Evolutionary conservation across 495 filamentous ascomycete species (phyloP).

Genomic region (Talaromyces trachyspermus): DNA sequence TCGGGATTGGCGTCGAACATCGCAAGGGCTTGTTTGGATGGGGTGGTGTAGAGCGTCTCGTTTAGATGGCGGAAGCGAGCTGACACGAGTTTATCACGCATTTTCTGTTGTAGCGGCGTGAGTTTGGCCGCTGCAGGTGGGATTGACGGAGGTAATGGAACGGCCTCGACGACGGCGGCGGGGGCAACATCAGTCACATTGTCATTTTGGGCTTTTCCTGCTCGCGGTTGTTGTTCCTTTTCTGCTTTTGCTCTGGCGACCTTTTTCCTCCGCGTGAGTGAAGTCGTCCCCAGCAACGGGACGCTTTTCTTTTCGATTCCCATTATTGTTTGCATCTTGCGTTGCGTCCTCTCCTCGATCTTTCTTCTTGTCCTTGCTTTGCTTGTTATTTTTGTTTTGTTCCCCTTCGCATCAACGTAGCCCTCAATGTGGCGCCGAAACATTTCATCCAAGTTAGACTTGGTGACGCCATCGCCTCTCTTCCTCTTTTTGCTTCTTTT

Average conservation of each 20-base stretch:
- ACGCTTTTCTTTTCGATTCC: too few relatives aligned
- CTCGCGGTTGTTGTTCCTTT: constrained; percentile 16
- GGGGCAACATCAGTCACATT: constrained; percentile 16
- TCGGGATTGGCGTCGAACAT: constrained; percentile 77
- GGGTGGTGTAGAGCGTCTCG: constrained; percentile 88
- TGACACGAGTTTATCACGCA: constrained; percentile 86
- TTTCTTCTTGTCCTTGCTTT: constrained; percentile 15
- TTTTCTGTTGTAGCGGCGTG: constrained; percentile 85
- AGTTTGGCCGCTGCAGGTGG: constrained; percentile 46
- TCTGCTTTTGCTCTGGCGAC: constrained; percentile 31
- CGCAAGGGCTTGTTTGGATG: constrained; percentile 67
- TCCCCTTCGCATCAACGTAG: constrained; percentile 12
- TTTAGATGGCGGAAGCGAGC: constrained; percentile 97
- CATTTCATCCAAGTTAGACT: constrained; percentile 64
- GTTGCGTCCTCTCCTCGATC: constrained; percentile 21
- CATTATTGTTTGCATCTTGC: constrained; percentile 24
- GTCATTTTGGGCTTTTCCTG: constrained; percentile 13
- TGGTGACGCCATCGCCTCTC: constrained; percentile 50
- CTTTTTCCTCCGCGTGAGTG: too few relatives aligned
- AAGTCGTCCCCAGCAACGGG: too few relatives aligned
- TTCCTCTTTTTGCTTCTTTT: constrained; percentile 40
- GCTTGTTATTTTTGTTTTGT: constrained; percentile 41
- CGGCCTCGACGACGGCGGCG: too few relatives aligned
- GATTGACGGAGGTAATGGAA: constrained; percentile 21
- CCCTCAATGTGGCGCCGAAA: constrained; percentile 76